A percentile compares a stretch with the other conserved stretches of the same genome.
Conservation (phyloP, 345 rosid species). For the Hevea brasiliensis region DNA sequence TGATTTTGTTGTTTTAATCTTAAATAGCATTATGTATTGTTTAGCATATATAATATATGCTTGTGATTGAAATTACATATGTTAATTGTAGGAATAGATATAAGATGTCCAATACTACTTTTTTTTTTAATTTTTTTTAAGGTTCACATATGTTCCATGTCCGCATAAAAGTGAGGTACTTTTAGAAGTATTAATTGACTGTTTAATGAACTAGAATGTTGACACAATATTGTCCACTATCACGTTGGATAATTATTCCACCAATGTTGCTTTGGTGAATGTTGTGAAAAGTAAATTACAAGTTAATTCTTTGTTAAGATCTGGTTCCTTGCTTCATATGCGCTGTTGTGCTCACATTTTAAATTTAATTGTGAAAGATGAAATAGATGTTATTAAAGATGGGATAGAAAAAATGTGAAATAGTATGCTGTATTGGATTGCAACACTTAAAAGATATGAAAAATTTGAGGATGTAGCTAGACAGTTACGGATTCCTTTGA, state of each 20-base stretch:
- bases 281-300: neutral
- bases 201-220: neutral
- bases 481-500: neutral
- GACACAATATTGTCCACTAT: neutral
- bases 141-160: neutral
- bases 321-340: neutral
- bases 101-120: neutral
- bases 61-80: too few relatives aligned
- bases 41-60: too few relatives aligned
- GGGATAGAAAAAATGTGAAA: constrained; percentile 19
- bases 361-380: constrained; percentile 19
- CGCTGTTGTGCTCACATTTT: too few relatives aligned
- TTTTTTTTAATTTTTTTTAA: neutral
- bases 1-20: too few relatives aligned
- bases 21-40: too few relatives aligned
- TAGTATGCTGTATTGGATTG: constrained; percentile 17
- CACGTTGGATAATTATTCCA: neutral
- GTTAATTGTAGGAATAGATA: too few relatives aligned
- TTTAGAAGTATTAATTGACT: neutral
- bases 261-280: constrained; percentile 1
- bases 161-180: neutral
- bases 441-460: constrained; percentile 3
- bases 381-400: constrained; percentile 2
- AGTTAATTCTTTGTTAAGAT: neutral
- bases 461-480: constrained; percentile 11